Evolutionary conservation across 495 filamentous ascomycete species (phyloP), one percentile per base, ranked within the genome.

Genomic region (Annulohypoxylon bovei): DNA sequence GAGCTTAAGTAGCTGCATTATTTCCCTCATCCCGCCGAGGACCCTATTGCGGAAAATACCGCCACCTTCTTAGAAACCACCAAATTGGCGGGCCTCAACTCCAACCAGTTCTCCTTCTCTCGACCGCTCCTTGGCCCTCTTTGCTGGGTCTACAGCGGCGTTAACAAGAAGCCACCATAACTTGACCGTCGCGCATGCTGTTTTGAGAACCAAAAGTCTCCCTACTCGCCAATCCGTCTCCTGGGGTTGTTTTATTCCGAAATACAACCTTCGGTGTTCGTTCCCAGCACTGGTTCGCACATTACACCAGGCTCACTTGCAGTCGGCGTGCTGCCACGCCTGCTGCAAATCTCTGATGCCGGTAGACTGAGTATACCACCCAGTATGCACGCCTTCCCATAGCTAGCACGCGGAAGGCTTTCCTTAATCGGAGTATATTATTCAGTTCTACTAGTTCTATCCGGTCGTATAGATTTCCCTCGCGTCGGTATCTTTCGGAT

Each of bases 131-230:
- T 96, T 75, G 93, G 93, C 85, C 94, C 95, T 79, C 88, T 89
- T 75, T 87, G 88, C 83, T 90, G 94, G 93, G 92, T 93, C 87
- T 94, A 95, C 83, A 88, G 89, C 86, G 94, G 95, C 90, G 93
- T 91, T 86, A 92, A 94, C 85, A 95, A 93, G 85, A 94, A 95
- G 86, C 95, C 95, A 77, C 95, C 95, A 85, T 99, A 98, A 98
- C 82, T 94, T 82, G 85, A 76, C 82, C 33, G 69, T 44, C 66
- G 56, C 39, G 12, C 3, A 50, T 54, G 27, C 56, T 35, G 61
- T 75, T 77, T 83, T 85, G 74, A 57, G 28, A 37, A 54, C 3
- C 69, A 59, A 74, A 27, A 55, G 11, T 37, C 27, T 42, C 14
- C 23, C 27, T 14, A 3, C 44, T 32, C 60, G 42, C 22, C 60